Conservation (phyloP, 306 rosid genomes). For the Phaseolus lunatus region DNA sequence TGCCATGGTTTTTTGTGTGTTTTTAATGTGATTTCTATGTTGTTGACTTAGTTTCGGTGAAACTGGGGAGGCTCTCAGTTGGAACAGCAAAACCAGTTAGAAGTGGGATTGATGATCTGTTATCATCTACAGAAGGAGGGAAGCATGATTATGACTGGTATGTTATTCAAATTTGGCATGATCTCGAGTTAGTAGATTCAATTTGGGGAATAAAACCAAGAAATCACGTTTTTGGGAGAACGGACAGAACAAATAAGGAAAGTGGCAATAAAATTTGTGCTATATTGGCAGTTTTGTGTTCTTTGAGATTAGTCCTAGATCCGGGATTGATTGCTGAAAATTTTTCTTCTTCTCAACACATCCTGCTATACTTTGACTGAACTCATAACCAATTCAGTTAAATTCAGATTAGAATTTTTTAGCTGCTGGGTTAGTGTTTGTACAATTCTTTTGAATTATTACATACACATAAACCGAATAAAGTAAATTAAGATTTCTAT, state of each 20-base stretch:
- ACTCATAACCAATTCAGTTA: background rate
- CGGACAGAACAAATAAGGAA: background rate
- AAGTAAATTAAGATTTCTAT: background rate
- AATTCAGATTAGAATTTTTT: slow-evolving; percentile 27
- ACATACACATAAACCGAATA: background rate
- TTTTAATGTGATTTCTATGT: background rate
- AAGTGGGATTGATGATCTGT: slow-evolving; percentile 82
- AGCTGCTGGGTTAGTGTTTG: slow-evolving; percentile 21
- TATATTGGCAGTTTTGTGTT: background rate
- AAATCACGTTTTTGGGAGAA: background rate
- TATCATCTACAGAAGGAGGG: slow-evolving; percentile 85
- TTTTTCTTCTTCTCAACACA: slow-evolving; percentile 1
- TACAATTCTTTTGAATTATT: background rate
- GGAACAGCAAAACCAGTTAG: slow-evolving; percentile 71
- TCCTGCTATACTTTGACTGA: background rate
- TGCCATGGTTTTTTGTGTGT: background rate
- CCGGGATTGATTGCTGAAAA: slow-evolving; percentile 12
- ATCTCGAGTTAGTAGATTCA: slow-evolving; percentile 4
- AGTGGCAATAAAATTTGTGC: slow-evolving; percentile 7
- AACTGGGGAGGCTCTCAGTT: slow-evolving; percentile 88
- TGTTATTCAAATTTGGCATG: slow-evolving; percentile 15
- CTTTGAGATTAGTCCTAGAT: slow-evolving; percentile 32
- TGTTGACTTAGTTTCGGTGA: slow-evolving; percentile 69
- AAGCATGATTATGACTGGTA: slow-evolving; percentile 98
- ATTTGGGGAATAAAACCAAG: background rate